These are phyloP conservation scores for Teratosphaeria viscida DNA, from an alignment of 2,329 filamentous ascomycete genomes.

Conservation along the genomic window DNA sequence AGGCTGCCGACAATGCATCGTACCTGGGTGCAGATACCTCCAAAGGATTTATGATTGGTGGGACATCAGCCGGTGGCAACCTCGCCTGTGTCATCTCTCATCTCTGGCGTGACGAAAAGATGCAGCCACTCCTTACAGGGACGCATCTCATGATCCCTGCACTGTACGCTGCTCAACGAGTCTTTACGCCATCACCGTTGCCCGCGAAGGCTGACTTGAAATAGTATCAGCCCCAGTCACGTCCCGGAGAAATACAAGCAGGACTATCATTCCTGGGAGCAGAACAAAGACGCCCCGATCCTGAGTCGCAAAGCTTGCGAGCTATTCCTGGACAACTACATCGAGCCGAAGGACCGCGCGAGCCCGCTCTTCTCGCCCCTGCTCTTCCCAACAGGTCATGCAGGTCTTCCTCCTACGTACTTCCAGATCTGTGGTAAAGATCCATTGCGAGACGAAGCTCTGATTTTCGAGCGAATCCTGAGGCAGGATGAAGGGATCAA, in stretches of 20 bases:
- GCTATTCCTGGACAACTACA: conserved; percentile 11
- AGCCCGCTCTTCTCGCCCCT: conserved; percentile 23
- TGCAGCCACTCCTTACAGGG: conserved; percentile 36
- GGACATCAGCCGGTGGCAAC: conserved; percentile 44
- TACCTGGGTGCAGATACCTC: conserved; percentile 31
- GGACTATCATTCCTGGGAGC: conserved; percentile 31
- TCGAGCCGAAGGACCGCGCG: conserved; percentile 13
- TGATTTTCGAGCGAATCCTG: conserved; percentile 36
- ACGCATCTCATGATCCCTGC: conserved; percentile 38
- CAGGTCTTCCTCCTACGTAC: conserved; percentile 33
- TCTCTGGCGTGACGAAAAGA: conserved; percentile 30
- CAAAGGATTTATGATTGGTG: conserved; percentile 41
- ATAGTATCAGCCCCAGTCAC: conserved; percentile 20
- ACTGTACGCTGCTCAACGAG: conserved; percentile 22
- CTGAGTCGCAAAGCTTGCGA: conserved; percentile 13
- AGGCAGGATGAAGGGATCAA: conserved; percentile 30
- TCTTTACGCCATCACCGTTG: background rate
- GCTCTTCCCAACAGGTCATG: conserved; percentile 23
- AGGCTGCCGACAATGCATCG: conserved; percentile 25
- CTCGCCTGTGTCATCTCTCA: conserved; percentile 39
- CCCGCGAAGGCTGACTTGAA: background rate
- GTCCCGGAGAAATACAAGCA: conserved; percentile 31
- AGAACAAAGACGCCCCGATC: conserved; percentile 17
- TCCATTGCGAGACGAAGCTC: conserved; percentile 39
- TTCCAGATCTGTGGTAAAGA: conserved; percentile 41